Percentiles rank a stretch among this genome's conserved stretches.
Conservation (phyloP, 164 flowering plant species). For the Stephania cephalantha region DNA sequence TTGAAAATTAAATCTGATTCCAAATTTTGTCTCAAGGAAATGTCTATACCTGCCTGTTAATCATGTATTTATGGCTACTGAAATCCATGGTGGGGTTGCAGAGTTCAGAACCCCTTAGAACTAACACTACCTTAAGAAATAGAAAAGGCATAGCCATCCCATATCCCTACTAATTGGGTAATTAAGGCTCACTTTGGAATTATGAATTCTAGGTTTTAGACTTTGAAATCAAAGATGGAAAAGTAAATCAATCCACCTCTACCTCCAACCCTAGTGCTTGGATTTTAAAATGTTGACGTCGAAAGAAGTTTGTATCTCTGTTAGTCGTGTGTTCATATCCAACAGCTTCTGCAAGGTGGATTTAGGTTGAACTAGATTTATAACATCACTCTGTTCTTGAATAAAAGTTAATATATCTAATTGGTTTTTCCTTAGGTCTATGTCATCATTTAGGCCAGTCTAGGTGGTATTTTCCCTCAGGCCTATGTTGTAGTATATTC, state of each 20-base stretch:
- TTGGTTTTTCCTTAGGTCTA: background rate
- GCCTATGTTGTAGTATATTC: background rate
- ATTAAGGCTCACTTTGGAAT: background rate
- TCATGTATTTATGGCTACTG: background rate
- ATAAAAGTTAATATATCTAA: background rate
- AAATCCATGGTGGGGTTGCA: background rate
- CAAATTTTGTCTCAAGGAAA: background rate
- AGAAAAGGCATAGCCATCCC: background rate
- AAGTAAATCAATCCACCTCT: background rate
- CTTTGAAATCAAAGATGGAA: background rate
- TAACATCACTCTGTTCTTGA: background rate
- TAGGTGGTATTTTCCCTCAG: background rate
- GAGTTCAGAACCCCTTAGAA: background rate
- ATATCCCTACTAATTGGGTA: background rate
- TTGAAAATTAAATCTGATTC: background rate
- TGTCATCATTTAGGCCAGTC: background rate
- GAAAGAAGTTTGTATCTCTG: background rate
- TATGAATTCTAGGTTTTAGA: background rate
- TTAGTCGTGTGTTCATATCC: background rate
- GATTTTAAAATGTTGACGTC: background rate
- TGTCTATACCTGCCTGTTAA: background rate
- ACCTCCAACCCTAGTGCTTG: background rate
- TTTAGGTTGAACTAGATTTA: background rate
- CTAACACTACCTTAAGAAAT: background rate
- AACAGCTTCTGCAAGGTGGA: background rate